Conservation (phyloP, 495 filamentous ascomycete species). For the Cercophora scortea region DNA sequence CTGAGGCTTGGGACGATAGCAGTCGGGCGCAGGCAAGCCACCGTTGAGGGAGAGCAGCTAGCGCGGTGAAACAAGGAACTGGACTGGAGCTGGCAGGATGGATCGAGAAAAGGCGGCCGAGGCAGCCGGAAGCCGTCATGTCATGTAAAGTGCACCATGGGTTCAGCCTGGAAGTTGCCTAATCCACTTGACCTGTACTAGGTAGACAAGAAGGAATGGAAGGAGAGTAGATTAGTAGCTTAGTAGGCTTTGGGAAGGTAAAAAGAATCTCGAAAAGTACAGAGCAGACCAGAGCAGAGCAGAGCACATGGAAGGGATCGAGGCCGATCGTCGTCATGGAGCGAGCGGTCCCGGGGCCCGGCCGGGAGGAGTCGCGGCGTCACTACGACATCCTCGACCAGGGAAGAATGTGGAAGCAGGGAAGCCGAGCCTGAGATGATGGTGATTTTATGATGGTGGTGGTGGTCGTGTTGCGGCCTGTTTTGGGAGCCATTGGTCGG, state of each 20-base stretch:
- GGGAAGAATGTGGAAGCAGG: not conserved
- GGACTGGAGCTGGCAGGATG: no score
- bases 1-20: not conserved
- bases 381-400: not conserved
- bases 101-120: not conserved
- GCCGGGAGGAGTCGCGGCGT: not conserved
- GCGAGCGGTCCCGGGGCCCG: not conserved
- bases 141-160: no score
- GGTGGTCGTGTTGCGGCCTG: constrained; percentile 11
- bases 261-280: no score
- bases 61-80: not conserved
- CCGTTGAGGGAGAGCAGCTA: not conserved
- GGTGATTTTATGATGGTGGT: not conserved
- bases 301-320: no score
- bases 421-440: not conserved
- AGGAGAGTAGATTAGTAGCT: no score
- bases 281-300: no score
- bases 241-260: not conserved
- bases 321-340: not conserved
- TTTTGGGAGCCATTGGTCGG: constrained; percentile 2
- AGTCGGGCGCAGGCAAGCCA: not conserved
- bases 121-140: not conserved
- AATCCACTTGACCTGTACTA: not conserved
- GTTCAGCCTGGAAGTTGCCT: not conserved
- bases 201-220: not conserved